phyloP scores from a whole-genome alignment of 176 grass and related monocot genomes.

The Calamus simplicifolius region DNA sequence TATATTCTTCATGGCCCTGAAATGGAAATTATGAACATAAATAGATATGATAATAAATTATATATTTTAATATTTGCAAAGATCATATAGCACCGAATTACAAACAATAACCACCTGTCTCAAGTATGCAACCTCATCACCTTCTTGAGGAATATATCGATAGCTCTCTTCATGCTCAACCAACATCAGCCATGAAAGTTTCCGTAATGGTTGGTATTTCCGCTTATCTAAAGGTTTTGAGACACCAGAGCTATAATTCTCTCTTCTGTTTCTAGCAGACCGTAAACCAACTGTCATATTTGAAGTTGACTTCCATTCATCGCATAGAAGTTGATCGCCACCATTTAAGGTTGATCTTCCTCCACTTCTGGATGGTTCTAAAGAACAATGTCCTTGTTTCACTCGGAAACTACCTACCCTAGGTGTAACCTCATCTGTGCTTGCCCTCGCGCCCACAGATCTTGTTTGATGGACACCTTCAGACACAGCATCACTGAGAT shows the following conservation, averaged over 20 bases:
- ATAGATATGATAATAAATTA: too few species aligned
- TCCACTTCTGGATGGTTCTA: slow-evolving; percentile 70
- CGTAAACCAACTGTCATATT: slow-evolving; percentile 61
- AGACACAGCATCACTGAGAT: slow-evolving; percentile 37
- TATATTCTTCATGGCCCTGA: slow-evolving; percentile 87
- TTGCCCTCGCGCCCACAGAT: slow-evolving; percentile 23
- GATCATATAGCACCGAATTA: background rate
- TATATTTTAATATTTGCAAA: too few species aligned
- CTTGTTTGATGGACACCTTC: slow-evolving; percentile 47
- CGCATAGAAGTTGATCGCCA: slow-evolving; percentile 23
- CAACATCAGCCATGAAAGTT: slow-evolving; percentile 90
- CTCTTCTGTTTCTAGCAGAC: slow-evolving; percentile 75
- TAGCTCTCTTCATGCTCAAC: slow-evolving; percentile 86
- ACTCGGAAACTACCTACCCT: slow-evolving; percentile 26
- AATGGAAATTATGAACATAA: background rate
- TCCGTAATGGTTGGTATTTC: slow-evolving; percentile 37
- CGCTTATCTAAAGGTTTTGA: slow-evolving; percentile 40
- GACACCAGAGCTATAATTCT: slow-evolving; percentile 39
- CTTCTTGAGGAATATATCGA: slow-evolving; percentile 89
- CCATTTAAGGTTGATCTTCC: slow-evolving; percentile 32
- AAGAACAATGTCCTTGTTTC: slow-evolving; percentile 43
- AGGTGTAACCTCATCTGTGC: slow-evolving; percentile 17
- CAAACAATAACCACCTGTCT: slow-evolving; percentile 54
- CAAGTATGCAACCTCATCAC: slow-evolving; percentile 83
- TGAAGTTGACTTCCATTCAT: slow-evolving; percentile 52